Evolutionary conservation across 1,284 basidiomycete genomes (phyloP).

Genomic region (Ganoderma boninense): DNA sequence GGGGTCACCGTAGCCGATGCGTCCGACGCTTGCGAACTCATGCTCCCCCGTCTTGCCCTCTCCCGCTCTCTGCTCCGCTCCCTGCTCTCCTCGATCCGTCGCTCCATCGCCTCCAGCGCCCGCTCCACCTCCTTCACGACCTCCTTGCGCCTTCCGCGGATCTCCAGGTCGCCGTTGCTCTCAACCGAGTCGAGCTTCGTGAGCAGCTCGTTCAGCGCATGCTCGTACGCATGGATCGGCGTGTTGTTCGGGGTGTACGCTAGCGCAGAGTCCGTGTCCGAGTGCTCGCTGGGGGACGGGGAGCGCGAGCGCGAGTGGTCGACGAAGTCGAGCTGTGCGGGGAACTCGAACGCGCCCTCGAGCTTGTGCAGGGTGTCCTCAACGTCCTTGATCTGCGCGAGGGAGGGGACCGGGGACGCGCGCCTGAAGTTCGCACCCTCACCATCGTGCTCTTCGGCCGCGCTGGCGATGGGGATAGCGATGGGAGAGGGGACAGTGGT

Average conservation of each 20-base stretch:
- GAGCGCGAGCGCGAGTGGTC: conserved; percentile 13
- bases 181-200: conserved; percentile 73
- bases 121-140: conserved; percentile 70
- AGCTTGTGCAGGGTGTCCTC: conserved; percentile 40
- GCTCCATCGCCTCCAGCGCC: conserved; percentile 59
- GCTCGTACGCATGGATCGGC: conserved; percentile 57
- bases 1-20: too few species aligned
- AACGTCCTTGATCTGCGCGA: conserved; percentile 38
- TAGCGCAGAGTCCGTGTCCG: conserved; percentile 28
- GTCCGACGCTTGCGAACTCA: too few species aligned
- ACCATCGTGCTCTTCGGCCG: conserved; percentile 15
- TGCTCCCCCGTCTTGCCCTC: background rate
- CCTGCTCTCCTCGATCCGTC: conserved; percentile 45
- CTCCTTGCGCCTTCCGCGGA: conserved; percentile 64
- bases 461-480: too few species aligned
- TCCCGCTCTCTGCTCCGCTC: conserved; percentile 31
- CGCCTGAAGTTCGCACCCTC: background rate
- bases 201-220: conserved; percentile 66
- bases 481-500: too few species aligned
- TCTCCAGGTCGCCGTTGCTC: conserved; percentile 63
- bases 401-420: conserved; percentile 17
- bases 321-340: conserved; percentile 43
- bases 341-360: conserved; percentile 43
- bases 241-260: conserved; percentile 56
- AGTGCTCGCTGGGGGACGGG: conserved; percentile 14